Evolutionary conservation across 768 basidiomycete species (phyloP), one percentile per base, ranked within the genome.

Genomic region (Pleurotus pulmonarius): DNA sequence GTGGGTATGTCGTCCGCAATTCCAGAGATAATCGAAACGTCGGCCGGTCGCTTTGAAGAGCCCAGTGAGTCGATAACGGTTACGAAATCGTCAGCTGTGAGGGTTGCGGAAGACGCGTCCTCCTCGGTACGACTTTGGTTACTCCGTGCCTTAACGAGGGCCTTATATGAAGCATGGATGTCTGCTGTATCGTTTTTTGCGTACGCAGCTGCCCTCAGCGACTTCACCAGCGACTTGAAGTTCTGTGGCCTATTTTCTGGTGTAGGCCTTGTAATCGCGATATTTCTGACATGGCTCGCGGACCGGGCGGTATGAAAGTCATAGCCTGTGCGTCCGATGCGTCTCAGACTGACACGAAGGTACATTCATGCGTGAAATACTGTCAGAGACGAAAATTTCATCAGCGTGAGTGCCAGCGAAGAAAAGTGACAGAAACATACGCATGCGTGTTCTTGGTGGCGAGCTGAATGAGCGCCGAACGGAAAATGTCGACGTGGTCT

Each of bases 361-460:
- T 75, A 83, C 83, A 88, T 87, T 83, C 86, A 87, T 83, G 72
- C 82, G 76, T 67, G 71, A 48, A 58, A 54, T 57, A 63, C 59
- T 60, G 45, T 60, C 59, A 59, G 49, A 47, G 11, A 56, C 56
- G 56, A 34, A 34, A 34, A 34, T 11, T 34, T 34, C 29, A 34
- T 34, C 8, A 34, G 29, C 8, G 8, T 3, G 8, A 34, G 16
- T 18, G 39, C 15, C 11, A 29, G 24, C n/a, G 8, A 13, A 20
- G 15, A 3, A n/a, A 20, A 16, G 37, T 20, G 39, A 22, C 26
- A 44, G 16, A 26, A 46, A 48, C 37, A 47, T 37, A 41, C 52
- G 6, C 49, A 56, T 44, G 13, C 45, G 45, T 37, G 56, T 20
- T 20, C 34, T 37, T 25, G 34, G 44, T 34, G 29, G 29, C 29